These are phyloP conservation scores for Nothophytophthora sp. DNA, from an alignment of 352 stramenopile species.

Conservation along the genomic window DNA sequence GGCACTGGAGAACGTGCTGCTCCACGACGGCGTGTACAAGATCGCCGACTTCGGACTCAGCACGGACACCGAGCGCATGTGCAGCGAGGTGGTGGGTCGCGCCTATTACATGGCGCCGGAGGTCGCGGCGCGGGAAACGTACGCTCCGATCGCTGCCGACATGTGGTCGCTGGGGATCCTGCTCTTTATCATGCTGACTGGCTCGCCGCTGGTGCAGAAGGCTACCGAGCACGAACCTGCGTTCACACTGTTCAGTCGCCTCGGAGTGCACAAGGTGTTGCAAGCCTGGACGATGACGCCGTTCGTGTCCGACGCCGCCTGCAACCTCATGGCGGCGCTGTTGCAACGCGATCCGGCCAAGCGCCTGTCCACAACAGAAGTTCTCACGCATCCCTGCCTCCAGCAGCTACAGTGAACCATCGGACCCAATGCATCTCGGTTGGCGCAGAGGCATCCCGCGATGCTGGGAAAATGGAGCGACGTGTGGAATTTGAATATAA, in stretches of 20 bases:
- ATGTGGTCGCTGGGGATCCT: conserved; percentile 72
- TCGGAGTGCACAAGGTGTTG: conserved; percentile 51
- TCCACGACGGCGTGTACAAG: conserved; percentile 33
- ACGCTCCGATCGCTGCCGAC: conserved; percentile 55
- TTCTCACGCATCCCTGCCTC: too few species aligned
- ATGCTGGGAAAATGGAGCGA: too few species aligned
- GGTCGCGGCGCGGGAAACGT: conserved; percentile 30
- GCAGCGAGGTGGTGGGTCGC: conserved; percentile 35
- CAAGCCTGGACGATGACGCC: conserved; percentile 41
- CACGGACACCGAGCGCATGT: conserved; percentile 14
- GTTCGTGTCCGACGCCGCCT: conserved; percentile 13
- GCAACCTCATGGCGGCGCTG: conserved; percentile 6
- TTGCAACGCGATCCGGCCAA: too few species aligned
- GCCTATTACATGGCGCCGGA: conserved; percentile 68
- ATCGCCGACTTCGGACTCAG: conserved; percentile 62
- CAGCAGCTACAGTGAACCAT: too few species aligned
- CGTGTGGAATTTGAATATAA: too few species aligned
- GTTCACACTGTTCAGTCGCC: conserved; percentile 31
- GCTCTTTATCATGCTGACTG: conserved; percentile 74
- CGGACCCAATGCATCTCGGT: too few species aligned
- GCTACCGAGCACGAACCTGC: conserved; percentile 29
- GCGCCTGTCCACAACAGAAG: too few species aligned
- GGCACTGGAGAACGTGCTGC: conserved; percentile 56
- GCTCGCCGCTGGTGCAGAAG: conserved; percentile 41
- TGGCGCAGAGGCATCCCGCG: too few species aligned